phyloP scores from a whole-genome alignment of 2,329 filamentous ascomycete species.

The Torrubiella hemipterigena region DNA sequence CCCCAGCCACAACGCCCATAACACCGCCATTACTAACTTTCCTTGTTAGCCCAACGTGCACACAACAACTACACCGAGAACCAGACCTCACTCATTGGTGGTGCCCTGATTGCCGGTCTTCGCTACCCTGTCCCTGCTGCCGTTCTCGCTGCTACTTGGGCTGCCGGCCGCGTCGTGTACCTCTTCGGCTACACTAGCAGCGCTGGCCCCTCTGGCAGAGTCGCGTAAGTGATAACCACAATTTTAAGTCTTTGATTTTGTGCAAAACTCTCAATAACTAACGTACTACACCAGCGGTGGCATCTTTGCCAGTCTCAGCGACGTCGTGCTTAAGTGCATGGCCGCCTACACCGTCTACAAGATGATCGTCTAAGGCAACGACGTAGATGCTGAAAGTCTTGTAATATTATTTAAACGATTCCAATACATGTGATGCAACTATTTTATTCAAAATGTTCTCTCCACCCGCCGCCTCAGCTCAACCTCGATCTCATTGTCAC shows the following conservation, averaged over 20 bases:
- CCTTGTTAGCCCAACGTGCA: conserved; percentile 39
- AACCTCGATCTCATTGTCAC: conserved; percentile 4
- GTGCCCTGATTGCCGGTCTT: conserved; percentile 44
- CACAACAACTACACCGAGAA: conserved; percentile 55
- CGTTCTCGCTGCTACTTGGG: conserved; percentile 38
- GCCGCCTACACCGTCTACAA: conserved; percentile 25
- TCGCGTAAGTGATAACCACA: conserved; percentile 16
- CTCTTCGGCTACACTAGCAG: conserved; percentile 38
- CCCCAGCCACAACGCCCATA: background rate
- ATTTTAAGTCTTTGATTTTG: background rate
- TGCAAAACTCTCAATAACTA: too few species aligned
- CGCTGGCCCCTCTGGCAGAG: conserved; percentile 31
- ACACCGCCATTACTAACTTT: background rate
- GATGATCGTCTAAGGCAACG: conserved; percentile 4
- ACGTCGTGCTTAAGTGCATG: conserved; percentile 26
- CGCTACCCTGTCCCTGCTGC: conserved; percentile 38
- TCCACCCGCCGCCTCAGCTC: background rate
- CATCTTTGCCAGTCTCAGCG: conserved; percentile 18
- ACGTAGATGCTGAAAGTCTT: too few species aligned
- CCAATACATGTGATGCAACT: too few species aligned
- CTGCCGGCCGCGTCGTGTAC: conserved; percentile 39
- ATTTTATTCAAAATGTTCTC: too few species aligned
- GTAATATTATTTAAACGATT: too few species aligned
- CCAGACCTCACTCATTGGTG: conserved; percentile 36
- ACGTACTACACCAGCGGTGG: conserved; percentile 22